Evolutionary conservation across 768 basidiomycete species (phyloP).

Genomic region (Fibroporia radiculosa): DNA sequence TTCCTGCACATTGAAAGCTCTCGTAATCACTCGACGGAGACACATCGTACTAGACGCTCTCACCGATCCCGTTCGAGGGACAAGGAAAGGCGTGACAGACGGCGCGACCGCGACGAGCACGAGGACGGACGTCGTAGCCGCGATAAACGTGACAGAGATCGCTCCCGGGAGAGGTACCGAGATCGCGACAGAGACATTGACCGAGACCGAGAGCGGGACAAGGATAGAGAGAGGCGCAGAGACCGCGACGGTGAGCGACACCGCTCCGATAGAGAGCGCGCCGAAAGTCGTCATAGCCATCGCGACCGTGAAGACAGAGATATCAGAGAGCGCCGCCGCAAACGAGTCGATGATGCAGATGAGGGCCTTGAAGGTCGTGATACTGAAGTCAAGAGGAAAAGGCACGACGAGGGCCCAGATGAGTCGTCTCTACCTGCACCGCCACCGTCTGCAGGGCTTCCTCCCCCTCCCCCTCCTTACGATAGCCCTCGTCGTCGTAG

Average conservation of each 20-base stretch:
- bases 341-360: conserved; percentile 57
- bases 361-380: conserved; percentile 30
- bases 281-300: conserved; percentile 48
- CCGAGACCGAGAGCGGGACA: conserved; percentile 34
- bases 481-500: conserved; percentile 43
- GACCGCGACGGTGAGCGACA: conserved; percentile 40
- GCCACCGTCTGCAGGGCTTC: conserved; percentile 37
- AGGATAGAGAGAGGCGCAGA: conserved; percentile 26
- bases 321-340: conserved; percentile 47
- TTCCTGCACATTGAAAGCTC: conserved; percentile 29
- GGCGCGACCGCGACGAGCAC: conserved; percentile 43
- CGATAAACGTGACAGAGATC: conserved; percentile 36
- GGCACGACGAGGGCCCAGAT: conserved; percentile 45
- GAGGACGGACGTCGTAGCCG: conserved; percentile 53
- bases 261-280: conserved; percentile 38
- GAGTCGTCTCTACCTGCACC: conserved; percentile 37
- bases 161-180: conserved; percentile 33
- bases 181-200: conserved; percentile 37
- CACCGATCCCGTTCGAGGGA: conserved; percentile 68
- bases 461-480: conserved; percentile 34
- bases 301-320: conserved; percentile 48
- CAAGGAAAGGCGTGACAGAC: conserved; percentile 46
- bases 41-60: conserved; percentile 62
- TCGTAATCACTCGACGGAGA: conserved; percentile 72
- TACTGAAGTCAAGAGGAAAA: conserved; percentile 56